Conservation (phyloP, 1,284 basidiomycete species). For the Moniliophthora roreri region DNA sequence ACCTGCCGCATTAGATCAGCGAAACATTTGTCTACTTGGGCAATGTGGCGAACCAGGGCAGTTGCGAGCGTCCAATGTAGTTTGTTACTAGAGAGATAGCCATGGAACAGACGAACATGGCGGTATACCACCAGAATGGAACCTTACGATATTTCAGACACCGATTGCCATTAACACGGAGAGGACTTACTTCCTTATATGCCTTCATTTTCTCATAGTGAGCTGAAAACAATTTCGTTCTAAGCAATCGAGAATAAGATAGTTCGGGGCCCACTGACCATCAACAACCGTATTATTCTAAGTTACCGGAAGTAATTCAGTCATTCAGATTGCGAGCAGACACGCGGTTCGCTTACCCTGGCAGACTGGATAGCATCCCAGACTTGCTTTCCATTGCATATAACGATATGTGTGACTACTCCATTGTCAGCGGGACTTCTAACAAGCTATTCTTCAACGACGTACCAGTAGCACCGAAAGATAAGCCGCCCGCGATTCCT, state of each 20-base stretch:
- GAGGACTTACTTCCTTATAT: slow-evolving; percentile 46
- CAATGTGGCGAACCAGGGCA: too few species aligned
- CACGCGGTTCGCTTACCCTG: slow-evolving; percentile 28
- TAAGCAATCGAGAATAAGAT: too few species aligned
- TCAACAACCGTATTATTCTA: slow-evolving; percentile 39
- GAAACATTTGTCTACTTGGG: too few species aligned
- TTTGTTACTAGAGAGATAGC: slow-evolving; percentile 50
- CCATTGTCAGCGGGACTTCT: too few species aligned
- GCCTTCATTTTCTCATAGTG: slow-evolving; percentile 60
- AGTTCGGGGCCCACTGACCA: too few species aligned
- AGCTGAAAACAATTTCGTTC: slow-evolving; percentile 15
- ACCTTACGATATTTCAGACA: background rate
- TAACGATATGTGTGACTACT: slow-evolving; percentile 40
- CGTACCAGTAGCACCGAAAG: slow-evolving; percentile 37
- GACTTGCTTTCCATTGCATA: slow-evolving; percentile 54
- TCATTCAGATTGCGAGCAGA: too few species aligned
- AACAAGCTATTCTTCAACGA: background rate
- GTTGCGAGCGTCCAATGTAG: slow-evolving; percentile 35
- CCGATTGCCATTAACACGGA: background rate
- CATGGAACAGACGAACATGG: slow-evolving; percentile 43
- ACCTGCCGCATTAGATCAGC: slow-evolving; percentile 29
- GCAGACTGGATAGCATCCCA: slow-evolving; percentile 37
- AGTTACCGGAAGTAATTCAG: too few species aligned
- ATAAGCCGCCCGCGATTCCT: slow-evolving; percentile 38
- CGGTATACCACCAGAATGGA: slow-evolving; percentile 62